phyloP scores from a whole-genome alignment of 2,329 filamentous ascomycete genomes.

The Venturia pyrina region DNA sequence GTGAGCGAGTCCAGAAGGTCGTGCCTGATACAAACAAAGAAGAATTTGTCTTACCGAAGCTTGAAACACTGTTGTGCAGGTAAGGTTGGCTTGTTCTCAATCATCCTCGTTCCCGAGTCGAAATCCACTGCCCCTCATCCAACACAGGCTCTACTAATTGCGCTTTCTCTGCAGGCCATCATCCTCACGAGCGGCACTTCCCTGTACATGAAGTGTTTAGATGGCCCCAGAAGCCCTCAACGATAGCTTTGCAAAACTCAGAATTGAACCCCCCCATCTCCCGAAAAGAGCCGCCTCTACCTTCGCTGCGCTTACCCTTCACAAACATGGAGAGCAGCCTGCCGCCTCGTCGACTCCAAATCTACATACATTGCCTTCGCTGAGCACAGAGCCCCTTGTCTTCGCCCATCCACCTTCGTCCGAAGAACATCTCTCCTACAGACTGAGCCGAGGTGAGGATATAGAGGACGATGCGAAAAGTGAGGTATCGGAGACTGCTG shows the following conservation, averaged over 20 bases:
- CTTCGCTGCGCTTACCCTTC: slow-evolving; percentile 9
- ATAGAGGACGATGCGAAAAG: slow-evolving; percentile 5
- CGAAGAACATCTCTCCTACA: slow-evolving; percentile 7
- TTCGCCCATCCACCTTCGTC: slow-evolving; percentile 1
- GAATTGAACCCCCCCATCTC: not conserved
- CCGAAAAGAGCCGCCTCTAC: slow-evolving; percentile 8
- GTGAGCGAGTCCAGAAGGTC: not conserved
- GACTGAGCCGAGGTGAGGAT: slow-evolving; percentile 6
- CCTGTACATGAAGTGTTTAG: not conserved
- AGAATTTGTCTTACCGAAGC: not conserved
- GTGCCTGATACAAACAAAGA: not conserved
- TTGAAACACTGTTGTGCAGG: not conserved
- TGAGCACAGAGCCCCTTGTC: not conserved
- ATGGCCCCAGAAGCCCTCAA: slow-evolving; percentile 7
- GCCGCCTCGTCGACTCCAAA: not conserved
- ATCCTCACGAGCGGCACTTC: not conserved
- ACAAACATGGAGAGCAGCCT: not conserved
- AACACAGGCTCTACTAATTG: not conserved
- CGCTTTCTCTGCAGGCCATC: not conserved
- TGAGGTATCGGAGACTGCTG: slow-evolving; percentile 4
- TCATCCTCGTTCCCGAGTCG: not conserved
- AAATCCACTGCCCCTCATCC: not conserved
- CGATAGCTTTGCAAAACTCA: not conserved
- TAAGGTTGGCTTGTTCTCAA: not conserved
- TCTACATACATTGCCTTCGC: not conserved